Evolutionary conservation across 805 yeast genomes (phyloP), one percentile per base, ranked within the genome.

Genomic region (Wickerhamiella brachini): DNA sequence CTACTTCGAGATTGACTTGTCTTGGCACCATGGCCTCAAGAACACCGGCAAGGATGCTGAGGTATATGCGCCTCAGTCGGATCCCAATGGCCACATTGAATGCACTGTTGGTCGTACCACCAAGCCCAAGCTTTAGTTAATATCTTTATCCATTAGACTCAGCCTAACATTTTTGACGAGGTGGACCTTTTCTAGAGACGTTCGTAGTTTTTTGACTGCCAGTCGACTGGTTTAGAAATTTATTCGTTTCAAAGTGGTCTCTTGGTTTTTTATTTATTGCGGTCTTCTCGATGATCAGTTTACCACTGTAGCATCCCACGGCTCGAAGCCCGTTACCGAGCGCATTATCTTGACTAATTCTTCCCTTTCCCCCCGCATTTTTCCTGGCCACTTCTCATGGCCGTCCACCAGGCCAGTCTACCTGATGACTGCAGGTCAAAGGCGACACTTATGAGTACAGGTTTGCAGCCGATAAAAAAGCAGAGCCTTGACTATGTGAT

Each of bases 71-170:
- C 97, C 97, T 13, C 71, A 67, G 60, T 80, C 94, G 53, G 90
- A 89, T 70, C 97, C 97, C 62, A 88, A 85, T 65, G 97, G 97
- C 48, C 77, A 84, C 68, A 89, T 89, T 68, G 83, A 81, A 67
- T 82, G 87, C 66, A 84, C 89, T 17, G 95, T 89, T 57, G 83
- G 81, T 51, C 82, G 96, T 44, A 29, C 8, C 34, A 29, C 34
- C 34, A 29, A 29, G 34, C 15, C 34, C 34, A 29, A 29, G 34
- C 34, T 29, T 9, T 29, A 29, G 12, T 3, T 29, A 29, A 15
- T n/a, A n/a, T n/a, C n/a, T n/a, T n/a, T n/a, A n/a, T n/a, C n/a
- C n/a, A n/a, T n/a, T n/a, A n/a, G n/a, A n/a, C n/a, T n/a, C n/a
- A n/a, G n/a, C n/a, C n/a, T n/a, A n/a, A n/a, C n/a, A n/a, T n/a